phyloP scores from a whole-genome alignment of 139 green algal species.

The Axilococcus clingmanii region DNA sequence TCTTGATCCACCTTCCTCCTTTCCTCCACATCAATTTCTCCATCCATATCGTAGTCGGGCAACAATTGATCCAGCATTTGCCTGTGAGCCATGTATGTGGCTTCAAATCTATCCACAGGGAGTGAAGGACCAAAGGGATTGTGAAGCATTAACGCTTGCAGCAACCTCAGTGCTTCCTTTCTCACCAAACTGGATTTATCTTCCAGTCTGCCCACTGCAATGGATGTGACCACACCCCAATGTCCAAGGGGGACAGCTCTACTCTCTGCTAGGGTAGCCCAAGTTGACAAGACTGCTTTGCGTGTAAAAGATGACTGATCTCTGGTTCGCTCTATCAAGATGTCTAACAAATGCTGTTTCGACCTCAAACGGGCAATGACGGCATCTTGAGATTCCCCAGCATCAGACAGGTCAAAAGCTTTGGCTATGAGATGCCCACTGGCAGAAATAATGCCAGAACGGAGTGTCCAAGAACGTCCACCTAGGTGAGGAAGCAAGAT shows the following conservation, averaged over 20 bases:
- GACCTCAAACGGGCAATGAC: constrained; percentile 34
- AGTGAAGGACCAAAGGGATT: constrained; percentile 70
- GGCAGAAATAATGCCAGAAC: constrained; percentile 53
- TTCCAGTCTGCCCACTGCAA: constrained; percentile 65
- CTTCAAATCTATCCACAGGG: constrained; percentile 18
- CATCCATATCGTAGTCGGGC: not conserved
- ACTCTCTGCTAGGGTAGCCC: constrained; percentile 58
- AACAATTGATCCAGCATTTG: constrained; percentile 23
- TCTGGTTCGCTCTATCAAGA: constrained; percentile 50
- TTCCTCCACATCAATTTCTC: constrained; percentile 1
- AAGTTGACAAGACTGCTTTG: constrained; percentile 51
- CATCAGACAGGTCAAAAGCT: constrained; percentile 19
- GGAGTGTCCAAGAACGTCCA: constrained; percentile 57
- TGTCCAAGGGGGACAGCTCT: constrained; percentile 40
- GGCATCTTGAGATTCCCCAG: constrained; percentile 9
- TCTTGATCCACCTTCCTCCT: constrained; percentile 5
- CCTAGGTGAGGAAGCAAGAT: constrained; percentile 60
- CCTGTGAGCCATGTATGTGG: constrained; percentile 24
- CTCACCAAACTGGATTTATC: constrained; percentile 70
- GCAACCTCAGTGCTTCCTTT: constrained; percentile 63
- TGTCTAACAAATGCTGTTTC: constrained; percentile 70
- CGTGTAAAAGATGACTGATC: constrained; percentile 59
- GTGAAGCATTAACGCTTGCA: constrained; percentile 51
- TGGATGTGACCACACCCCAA: constrained; percentile 51
- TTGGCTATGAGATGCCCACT: constrained; percentile 40